Evolutionary conservation across 2,329 filamentous ascomycete genomes (phyloP).

Genomic region (Karstenula rhodostoma): DNA sequence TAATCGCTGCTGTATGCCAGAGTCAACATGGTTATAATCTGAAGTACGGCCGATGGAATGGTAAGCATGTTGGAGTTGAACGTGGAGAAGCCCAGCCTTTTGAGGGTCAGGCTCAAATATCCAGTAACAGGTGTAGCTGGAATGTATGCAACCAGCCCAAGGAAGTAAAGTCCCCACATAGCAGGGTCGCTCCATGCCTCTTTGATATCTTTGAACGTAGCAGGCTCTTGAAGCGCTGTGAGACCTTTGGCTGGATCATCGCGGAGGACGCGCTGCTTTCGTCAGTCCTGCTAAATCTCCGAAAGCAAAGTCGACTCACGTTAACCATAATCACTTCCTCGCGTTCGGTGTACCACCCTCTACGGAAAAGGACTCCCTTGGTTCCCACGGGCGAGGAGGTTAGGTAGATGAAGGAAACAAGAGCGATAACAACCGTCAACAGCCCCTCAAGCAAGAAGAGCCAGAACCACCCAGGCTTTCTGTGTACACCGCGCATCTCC

Average conservation of each 20-base stretch:
- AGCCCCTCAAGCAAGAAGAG: slow-evolving; percentile 56
- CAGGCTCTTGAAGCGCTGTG: slow-evolving; percentile 64
- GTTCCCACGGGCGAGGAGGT: slow-evolving; percentile 61
- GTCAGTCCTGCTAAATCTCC: slow-evolving; percentile 1
- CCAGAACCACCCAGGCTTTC: slow-evolving; percentile 64
- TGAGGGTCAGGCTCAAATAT: slow-evolving; percentile 52
- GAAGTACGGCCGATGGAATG: slow-evolving; percentile 55
- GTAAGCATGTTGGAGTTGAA: slow-evolving; percentile 55
- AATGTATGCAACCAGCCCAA: slow-evolving; percentile 53
- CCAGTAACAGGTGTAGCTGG: slow-evolving; percentile 47
- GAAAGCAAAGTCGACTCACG: slow-evolving; percentile 14
- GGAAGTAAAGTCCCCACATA: slow-evolving; percentile 64
- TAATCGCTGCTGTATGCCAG: slow-evolving; percentile 56
- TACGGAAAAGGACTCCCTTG: slow-evolving; percentile 49
- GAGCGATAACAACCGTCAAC: slow-evolving; percentile 39
- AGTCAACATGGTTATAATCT: slow-evolving; percentile 59
- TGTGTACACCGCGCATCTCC: slow-evolving; percentile 57
- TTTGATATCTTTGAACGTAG: slow-evolving; percentile 58
- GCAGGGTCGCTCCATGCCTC: slow-evolving; percentile 62
- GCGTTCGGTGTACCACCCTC: slow-evolving; percentile 71
- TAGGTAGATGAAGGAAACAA: slow-evolving; percentile 44
- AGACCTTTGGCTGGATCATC: slow-evolving; percentile 64
- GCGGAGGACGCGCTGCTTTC: slow-evolving; percentile 56
- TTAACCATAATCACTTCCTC: slow-evolving; percentile 76
- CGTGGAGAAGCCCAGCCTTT: slow-evolving; percentile 50